Conservation (phyloP, 176 grass and related monocot species). For the Alloteropsis semialata region DNA sequence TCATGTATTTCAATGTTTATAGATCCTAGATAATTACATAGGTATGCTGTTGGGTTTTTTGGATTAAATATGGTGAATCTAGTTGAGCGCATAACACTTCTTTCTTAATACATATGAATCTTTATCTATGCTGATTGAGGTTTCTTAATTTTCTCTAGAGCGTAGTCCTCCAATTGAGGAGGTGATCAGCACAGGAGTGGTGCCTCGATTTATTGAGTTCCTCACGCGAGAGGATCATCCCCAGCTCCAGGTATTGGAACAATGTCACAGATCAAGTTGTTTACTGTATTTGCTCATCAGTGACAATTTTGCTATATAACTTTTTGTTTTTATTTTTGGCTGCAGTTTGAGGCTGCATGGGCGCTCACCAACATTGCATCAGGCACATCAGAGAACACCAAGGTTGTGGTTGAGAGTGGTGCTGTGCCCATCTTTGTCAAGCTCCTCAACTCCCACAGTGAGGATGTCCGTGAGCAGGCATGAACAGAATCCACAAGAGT, state of each 20-base stretch:
- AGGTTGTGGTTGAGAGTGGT: slow-evolving; percentile 79
- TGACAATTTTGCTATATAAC: not conserved
- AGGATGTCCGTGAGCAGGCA: slow-evolving; percentile 93
- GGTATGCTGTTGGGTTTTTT: too few relatives aligned
- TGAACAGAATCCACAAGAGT: not conserved
- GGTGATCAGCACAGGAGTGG: slow-evolving; percentile 81
- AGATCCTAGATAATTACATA: not conserved
- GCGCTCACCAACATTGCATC: slow-evolving; percentile 95
- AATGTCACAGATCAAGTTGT: not conserved
- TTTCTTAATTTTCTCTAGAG: slow-evolving; percentile 43
- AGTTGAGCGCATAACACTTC: not conserved
- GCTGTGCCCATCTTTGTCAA: slow-evolving; percentile 91
- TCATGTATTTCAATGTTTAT: not conserved
- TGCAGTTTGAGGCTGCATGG: slow-evolving; percentile 96
- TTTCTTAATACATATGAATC: not conserved
- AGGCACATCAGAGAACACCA: slow-evolving; percentile 90
- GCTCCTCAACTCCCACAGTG: slow-evolving; percentile 65
- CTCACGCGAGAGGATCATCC: slow-evolving; percentile 83
- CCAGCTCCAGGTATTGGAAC: slow-evolving; percentile 73
- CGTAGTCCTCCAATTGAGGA: slow-evolving; percentile 90
- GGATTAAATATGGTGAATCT: not conserved
- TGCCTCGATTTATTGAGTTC: slow-evolving; percentile 83
- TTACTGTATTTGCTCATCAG: not conserved
- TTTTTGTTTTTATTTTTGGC: not conserved
- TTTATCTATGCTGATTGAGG: slow-evolving; percentile 9